phyloP scores from a whole-genome alignment of 2,329 filamentous ascomycete species.

The Fusarium sp. region DNA sequence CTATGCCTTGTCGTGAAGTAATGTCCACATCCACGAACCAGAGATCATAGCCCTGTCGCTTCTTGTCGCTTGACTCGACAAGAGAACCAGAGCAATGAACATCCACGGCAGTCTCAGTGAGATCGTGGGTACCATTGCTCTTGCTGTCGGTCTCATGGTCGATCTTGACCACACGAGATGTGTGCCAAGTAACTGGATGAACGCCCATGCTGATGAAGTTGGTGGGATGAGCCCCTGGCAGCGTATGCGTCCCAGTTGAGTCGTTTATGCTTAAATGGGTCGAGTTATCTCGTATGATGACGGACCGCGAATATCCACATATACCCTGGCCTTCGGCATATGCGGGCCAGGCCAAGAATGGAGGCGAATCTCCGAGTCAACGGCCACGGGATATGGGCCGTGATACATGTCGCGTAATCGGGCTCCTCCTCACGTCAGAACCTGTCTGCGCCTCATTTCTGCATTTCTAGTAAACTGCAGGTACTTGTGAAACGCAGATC shows the following conservation, averaged over 20 bases:
- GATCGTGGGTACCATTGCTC: background rate
- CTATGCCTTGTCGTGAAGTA: background rate
- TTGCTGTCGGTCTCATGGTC: background rate
- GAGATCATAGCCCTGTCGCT: background rate
- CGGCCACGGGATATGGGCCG: background rate
- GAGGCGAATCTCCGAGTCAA: background rate
- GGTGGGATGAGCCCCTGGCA: background rate
- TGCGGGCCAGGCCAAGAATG: background rate
- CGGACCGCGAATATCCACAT: background rate
- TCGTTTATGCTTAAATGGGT: background rate
- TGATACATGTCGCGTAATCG: background rate
- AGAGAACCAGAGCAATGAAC: background rate
- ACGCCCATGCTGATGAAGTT: background rate
- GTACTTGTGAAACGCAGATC: background rate
- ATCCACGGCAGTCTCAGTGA: background rate
- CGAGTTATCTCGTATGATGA: background rate
- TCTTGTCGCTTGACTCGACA: background rate
- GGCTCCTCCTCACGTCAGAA: background rate
- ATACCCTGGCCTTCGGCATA: background rate
- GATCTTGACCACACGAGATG: background rate
- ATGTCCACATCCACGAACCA: background rate
- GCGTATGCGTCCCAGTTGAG: background rate
- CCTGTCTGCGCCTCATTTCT: background rate
- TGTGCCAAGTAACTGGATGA: background rate
- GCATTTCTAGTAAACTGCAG: background rate